These are phyloP conservation scores for Cladosporium cucumerinum DNA, from an alignment of 2,329 filamentous ascomycete species.

Conservation along the genomic window DNA sequence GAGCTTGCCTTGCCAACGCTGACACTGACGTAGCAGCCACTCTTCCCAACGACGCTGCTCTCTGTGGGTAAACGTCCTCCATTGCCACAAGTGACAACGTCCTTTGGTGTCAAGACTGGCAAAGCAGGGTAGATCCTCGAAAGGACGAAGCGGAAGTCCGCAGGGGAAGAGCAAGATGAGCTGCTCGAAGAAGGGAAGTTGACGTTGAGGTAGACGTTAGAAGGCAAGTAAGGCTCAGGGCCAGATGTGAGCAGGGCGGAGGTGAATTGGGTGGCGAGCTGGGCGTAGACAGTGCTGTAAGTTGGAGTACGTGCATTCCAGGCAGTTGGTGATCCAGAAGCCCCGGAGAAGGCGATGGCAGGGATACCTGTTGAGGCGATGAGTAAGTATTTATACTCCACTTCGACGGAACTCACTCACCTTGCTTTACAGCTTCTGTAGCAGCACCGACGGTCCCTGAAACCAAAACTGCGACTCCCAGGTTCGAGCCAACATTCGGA, in stretches of 20 bases:
- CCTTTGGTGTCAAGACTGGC: conserved; percentile 39
- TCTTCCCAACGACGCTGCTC: conserved; percentile 47
- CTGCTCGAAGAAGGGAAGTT: conserved; percentile 59
- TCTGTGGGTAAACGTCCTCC: conserved; percentile 57
- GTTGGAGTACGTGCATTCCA: conserved; percentile 52
- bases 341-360: conserved; percentile 65
- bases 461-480: conserved; percentile 55
- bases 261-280: conserved; percentile 55
- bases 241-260: conserved; percentile 54
- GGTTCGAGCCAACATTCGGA: conserved; percentile 60
- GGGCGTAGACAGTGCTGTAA: conserved; percentile 60
- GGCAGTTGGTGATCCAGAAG: conserved; percentile 47
- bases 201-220: conserved; percentile 62
- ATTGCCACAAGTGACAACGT: conserved; percentile 57
- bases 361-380: conserved; percentile 49
- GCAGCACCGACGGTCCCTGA: conserved; percentile 68
- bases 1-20: conserved; percentile 60
- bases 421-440: conserved; percentile 53
- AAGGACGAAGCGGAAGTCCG: conserved; percentile 62
- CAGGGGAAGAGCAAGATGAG: conserved; percentile 47
- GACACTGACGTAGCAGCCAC: conserved; percentile 60
- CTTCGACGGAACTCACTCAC: neutral
- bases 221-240: conserved; percentile 62
- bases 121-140: conserved; percentile 55
- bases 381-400: conserved; percentile 2